Percentiles rank a stretch among this genome's conserved stretches.
These are phyloP conservation scores for Leptosphaerulina australis DNA, from an alignment of 2,329 filamentous ascomycete species.

Conservation along the genomic window DNA sequence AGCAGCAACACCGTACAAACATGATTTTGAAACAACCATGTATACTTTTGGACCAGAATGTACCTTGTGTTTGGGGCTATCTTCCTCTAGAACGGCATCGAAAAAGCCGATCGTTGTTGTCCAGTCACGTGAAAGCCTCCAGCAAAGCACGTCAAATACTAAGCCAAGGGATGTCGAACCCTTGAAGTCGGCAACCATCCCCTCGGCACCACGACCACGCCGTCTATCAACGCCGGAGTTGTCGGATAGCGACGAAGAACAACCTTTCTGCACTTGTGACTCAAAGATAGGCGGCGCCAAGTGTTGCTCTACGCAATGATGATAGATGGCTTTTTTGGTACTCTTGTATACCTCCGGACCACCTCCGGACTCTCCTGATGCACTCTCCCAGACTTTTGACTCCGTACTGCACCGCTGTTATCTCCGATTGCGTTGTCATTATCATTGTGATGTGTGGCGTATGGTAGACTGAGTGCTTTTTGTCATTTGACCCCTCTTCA, in stretches of 20 bases:
- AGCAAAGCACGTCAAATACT: slow-evolving; percentile 4
- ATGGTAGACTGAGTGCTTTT: too few relatives aligned
- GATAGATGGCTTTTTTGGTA: too few relatives aligned
- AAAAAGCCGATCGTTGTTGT: slow-evolving; percentile 21
- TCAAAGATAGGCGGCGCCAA: slow-evolving; percentile 14
- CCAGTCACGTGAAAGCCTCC: slow-evolving; percentile 23
- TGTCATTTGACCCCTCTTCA: too few relatives aligned
- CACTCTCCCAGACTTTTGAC: too few relatives aligned
- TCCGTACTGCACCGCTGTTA: too few relatives aligned
- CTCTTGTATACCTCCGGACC: too few relatives aligned
- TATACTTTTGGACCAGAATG: background rate
- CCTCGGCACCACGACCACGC: slow-evolving; percentile 38
- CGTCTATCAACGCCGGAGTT: slow-evolving; percentile 46
- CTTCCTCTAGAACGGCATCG: background rate
- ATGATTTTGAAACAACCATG: background rate
- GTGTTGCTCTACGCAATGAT: slow-evolving; percentile 25
- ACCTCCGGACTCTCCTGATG: too few relatives aligned
- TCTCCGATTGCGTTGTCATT: too few relatives aligned
- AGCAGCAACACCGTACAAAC: background rate
- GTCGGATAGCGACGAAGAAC: slow-evolving; percentile 29
- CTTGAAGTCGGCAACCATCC: slow-evolving; percentile 25
- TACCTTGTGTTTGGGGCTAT: too few relatives aligned
- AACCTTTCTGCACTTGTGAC: slow-evolving; percentile 45
- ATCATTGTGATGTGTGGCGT: too few relatives aligned
- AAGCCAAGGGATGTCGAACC: background rate